Conservation (phyloP, 2,329 filamentous ascomycete genomes). For the Arthroderma uncinatum region DNA sequence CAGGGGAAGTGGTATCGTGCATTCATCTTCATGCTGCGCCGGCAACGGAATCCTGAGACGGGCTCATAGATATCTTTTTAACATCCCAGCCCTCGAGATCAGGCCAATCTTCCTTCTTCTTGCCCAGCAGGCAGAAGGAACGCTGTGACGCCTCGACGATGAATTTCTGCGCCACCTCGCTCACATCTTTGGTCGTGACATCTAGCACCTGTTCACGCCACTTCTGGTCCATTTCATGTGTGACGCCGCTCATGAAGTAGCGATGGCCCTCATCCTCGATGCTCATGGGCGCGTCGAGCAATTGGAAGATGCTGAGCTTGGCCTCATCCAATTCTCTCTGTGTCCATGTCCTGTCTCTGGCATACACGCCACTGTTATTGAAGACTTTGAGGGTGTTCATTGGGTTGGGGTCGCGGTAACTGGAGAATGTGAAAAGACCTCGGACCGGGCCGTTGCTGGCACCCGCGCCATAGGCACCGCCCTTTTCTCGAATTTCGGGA, state of each 20-base stretch:
- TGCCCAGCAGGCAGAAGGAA: conserved; percentile 64
- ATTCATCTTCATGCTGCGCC: background rate
- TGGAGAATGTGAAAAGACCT: conserved; percentile 87
- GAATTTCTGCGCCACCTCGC: conserved; percentile 68
- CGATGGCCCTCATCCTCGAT: conserved; percentile 82
- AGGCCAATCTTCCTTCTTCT: conserved; percentile 69
- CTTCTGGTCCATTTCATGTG: conserved; percentile 77
- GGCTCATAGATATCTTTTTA: conserved; percentile 56
- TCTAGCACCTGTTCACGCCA: conserved; percentile 77
- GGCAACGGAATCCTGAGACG: background rate
- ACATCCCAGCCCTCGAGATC: conserved; percentile 59
- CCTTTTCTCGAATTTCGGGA: conserved; percentile 95
- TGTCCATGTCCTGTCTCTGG: conserved; percentile 67
- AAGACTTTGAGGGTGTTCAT: conserved; percentile 79
- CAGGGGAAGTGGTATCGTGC: background rate
- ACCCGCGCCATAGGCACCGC: conserved; percentile 87
- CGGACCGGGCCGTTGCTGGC: conserved; percentile 70
- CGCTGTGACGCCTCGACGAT: conserved; percentile 55
- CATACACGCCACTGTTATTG: conserved; percentile 70
- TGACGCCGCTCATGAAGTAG: conserved; percentile 73
- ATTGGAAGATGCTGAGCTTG: conserved; percentile 89
- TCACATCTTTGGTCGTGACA: conserved; percentile 69
- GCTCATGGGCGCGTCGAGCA: conserved; percentile 74
- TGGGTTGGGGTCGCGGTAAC: conserved; percentile 92
- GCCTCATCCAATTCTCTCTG: conserved; percentile 85